phyloP scores from a whole-genome alignment of 1,139 yeast species.

The Zhuliangozyma blackwelliae region DNA sequence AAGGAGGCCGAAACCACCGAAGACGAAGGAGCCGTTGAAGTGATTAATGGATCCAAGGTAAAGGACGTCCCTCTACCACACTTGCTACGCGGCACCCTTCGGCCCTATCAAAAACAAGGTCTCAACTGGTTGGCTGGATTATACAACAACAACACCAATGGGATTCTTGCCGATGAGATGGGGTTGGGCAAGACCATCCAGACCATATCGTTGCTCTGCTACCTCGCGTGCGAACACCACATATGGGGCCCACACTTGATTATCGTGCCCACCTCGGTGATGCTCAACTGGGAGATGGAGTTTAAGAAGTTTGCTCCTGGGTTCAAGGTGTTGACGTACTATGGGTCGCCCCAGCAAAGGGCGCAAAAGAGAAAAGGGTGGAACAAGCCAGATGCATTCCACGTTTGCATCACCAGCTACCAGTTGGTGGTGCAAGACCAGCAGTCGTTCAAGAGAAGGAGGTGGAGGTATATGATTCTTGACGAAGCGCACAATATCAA shows the following conservation, averaged over 20 bases:
- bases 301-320: constrained; percentile 98
- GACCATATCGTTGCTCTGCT: constrained; percentile 81
- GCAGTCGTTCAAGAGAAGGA: constrained; percentile 84
- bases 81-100: constrained; percentile 73
- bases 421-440: constrained; percentile 97
- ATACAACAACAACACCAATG: constrained; percentile 89
- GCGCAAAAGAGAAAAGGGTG: constrained; percentile 57
- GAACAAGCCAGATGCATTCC: constrained; percentile 81
- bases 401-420: constrained; percentile 94
- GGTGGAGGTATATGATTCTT: constrained; percentile 80
- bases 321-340: constrained; percentile 89
- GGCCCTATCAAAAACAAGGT: constrained; percentile 95
- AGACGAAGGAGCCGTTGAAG: constrained; percentile 7
- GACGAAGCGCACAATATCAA: constrained; percentile 99
- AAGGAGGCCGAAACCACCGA: constrained; percentile 30
- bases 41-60: constrained; percentile 46
- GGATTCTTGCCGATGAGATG: constrained; percentile 98
- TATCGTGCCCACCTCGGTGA: constrained; percentile 97
- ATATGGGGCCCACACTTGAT: constrained; percentile 88
- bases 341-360: constrained; percentile 97
- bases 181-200: constrained; percentile 98
- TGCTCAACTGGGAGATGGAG: constrained; percentile 99
- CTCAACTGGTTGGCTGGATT: constrained; percentile 95
- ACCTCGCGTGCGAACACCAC: constrained; percentile 45
- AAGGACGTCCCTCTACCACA: constrained; percentile 68